Conservation (phyloP, 2,329 filamentous ascomycete genomes). For the Fusarium setosum region DNA sequence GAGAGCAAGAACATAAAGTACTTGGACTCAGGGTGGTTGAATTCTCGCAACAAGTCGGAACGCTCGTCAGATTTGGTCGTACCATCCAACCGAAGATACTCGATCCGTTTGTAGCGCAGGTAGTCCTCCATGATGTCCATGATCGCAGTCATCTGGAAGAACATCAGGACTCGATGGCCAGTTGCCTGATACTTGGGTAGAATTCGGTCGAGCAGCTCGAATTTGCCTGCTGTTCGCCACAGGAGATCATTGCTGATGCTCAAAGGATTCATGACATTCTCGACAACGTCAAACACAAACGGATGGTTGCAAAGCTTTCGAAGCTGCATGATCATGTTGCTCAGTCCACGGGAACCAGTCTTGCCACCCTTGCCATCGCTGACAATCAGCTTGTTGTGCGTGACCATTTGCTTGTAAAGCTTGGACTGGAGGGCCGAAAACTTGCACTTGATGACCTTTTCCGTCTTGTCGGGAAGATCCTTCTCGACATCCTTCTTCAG, state of each 20-base stretch:
- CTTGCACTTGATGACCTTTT: conserved; percentile 99
- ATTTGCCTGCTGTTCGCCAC: conserved; percentile 97
- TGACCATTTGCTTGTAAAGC: conserved; percentile 97
- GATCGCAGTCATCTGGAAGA: conserved; percentile 99
- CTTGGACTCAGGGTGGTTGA: conserved; percentile 89
- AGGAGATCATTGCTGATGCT: conserved; percentile 91
- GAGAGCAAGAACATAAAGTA: conserved; percentile 99
- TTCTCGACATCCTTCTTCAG: conserved; percentile 99
- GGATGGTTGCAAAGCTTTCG: conserved; percentile 99
- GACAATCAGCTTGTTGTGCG: conserved; percentile 92
- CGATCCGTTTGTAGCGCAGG: conserved; percentile 82
- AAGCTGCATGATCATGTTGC: conserved; percentile 99
- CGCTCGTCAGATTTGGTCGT: conserved; percentile 98
- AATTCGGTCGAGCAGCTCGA: conserved; percentile 92
- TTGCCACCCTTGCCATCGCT: conserved; percentile 96
- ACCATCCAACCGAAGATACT: conserved; percentile 93
- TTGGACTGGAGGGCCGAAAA: conserved; percentile 95
- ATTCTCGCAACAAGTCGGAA: conserved; percentile 86
- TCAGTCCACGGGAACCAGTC: conserved; percentile 91
- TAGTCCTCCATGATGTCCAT: conserved; percentile 99
- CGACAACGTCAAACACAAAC: conserved; percentile 97
- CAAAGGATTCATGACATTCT: conserved; percentile 95
- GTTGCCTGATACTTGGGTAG: conserved; percentile 92
- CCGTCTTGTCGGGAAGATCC: conserved; percentile 97
- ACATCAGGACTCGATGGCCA: conserved; percentile 97